phyloP scores from a whole-genome alignment of 371 early-diverging fungal species.

The Dichotomocladium elegans region DNA sequence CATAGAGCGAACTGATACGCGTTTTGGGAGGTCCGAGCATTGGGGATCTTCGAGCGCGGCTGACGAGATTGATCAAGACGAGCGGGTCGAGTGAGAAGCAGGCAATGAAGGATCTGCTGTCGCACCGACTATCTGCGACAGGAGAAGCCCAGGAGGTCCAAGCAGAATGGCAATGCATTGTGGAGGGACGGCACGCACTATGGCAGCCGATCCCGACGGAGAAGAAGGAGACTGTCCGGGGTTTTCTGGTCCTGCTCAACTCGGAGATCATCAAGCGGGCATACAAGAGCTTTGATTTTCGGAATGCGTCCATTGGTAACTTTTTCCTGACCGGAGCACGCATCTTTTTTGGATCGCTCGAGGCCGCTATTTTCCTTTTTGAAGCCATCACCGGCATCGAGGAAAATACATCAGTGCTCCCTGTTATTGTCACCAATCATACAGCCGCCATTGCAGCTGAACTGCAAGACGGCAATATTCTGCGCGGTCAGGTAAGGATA shows the following conservation, averaged over 20 bases:
- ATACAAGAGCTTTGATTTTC: slow-evolving; percentile 66
- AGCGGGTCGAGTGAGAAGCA: slow-evolving; percentile 24
- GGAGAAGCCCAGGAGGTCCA: slow-evolving; percentile 42
- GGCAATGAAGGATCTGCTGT: slow-evolving; percentile 60
- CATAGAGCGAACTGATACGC: slow-evolving; percentile 53
- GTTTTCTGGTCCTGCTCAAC: slow-evolving; percentile 65
- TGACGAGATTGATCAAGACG: slow-evolving; percentile 53
- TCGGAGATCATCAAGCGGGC: slow-evolving; percentile 61
- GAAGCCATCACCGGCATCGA: slow-evolving; percentile 57
- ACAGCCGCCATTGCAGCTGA: slow-evolving; percentile 59
- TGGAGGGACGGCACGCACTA: slow-evolving; percentile 61
- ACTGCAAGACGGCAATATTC: slow-evolving; percentile 48
- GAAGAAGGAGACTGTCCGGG: slow-evolving; percentile 66
- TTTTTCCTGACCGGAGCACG: slow-evolving; percentile 72
- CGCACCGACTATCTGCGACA: slow-evolving; percentile 58
- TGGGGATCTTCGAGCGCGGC: slow-evolving; percentile 61
- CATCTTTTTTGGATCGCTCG: slow-evolving; percentile 64
- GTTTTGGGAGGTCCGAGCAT: slow-evolving; percentile 68
- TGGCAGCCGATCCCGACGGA: slow-evolving; percentile 58
- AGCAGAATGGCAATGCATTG: slow-evolving; percentile 59
- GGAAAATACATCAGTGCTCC: slow-evolving; percentile 54
- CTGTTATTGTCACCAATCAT: slow-evolving; percentile 59
- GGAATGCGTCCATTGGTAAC: slow-evolving; percentile 72
- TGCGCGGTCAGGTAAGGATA: slow-evolving; percentile 65
- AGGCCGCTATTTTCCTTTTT: slow-evolving; percentile 67